Conservation (phyloP, 768 basidiomycete genomes). For the Pisolithus marmoratus region DNA sequence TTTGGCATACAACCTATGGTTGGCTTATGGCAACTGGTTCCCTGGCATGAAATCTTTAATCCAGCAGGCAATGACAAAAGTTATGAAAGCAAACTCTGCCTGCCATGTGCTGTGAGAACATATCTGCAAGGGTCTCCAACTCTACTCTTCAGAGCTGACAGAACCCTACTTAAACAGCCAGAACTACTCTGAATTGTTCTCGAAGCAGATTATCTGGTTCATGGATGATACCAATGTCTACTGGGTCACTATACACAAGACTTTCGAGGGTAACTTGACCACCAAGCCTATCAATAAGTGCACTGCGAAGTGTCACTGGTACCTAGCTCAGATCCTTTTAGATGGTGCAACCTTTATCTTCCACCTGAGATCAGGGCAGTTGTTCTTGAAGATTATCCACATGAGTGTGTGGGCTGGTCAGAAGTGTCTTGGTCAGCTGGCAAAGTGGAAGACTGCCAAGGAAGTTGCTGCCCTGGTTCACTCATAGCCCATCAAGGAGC, state of each 20-base stretch:
- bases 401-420: conserved; percentile 99
- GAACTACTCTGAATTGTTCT: conserved; percentile 94
- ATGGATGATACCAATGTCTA: conserved; percentile 99
- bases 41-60: conserved; percentile 97
- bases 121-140: conserved; percentile 95
- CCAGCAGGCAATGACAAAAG: conserved; percentile 98
- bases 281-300: conserved; percentile 92
- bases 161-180: conserved; percentile 99
- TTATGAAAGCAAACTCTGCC: conserved; percentile 99
- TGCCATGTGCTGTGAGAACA: conserved; percentile 96
- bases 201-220: conserved; percentile 99
- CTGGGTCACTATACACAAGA: conserved; percentile 98
- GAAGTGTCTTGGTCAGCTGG: conserved; percentile 98
- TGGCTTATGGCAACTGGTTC: conserved; percentile 99
- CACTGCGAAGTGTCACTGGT: background rate
- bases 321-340: conserved; percentile 17
- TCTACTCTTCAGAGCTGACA: conserved; percentile 98
- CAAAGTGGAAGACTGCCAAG: conserved; percentile 99
- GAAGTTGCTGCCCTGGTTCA: conserved; percentile 98
- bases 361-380: conserved; percentile 96
- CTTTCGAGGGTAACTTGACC: conserved; percentile 99
- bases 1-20: conserved; percentile 96
- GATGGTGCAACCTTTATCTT: conserved; percentile 98
- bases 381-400: conserved; percentile 99
- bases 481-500: conserved; percentile 98